Evolutionary conservation across 345 rosid species (phyloP).

Genomic region (Carallia brachiata): DNA sequence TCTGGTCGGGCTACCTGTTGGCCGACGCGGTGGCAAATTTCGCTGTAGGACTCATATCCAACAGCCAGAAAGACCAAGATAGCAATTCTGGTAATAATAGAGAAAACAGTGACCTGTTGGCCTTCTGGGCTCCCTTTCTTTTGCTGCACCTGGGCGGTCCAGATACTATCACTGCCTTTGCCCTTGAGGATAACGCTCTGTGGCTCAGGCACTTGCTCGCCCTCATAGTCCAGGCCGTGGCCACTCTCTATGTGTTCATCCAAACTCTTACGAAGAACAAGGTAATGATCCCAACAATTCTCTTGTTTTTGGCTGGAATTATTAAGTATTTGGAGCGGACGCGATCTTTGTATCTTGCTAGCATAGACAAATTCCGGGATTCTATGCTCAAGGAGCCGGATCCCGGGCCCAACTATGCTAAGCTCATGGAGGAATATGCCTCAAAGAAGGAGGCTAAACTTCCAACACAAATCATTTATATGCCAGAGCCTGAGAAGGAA

Average conservation of each 20-base stretch:
- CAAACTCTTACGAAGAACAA: constrained; percentile 27
- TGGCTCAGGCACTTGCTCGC: constrained; percentile 60
- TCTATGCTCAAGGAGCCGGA: constrained; percentile 57
- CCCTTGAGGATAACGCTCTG: constrained; percentile 69
- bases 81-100: not conserved
- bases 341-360: constrained; percentile 50
- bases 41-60: constrained; percentile 54
- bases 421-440: constrained; percentile 63
- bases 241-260: constrained; percentile 45
- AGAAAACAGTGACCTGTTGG: constrained; percentile 36
- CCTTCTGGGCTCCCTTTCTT: constrained; percentile 74
- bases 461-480: constrained; percentile 35
- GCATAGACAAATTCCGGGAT: constrained; percentile 53
- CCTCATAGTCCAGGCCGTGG: constrained; percentile 40
- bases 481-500: constrained; percentile 47
- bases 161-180: constrained; percentile 60
- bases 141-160: constrained; percentile 68
- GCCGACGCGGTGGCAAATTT: constrained; percentile 64
- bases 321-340: constrained; percentile 65
- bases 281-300: constrained; percentile 30
- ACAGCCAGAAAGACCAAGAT: constrained; percentile 12
- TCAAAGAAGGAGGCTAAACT: constrained; percentile 43
- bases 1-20: constrained; percentile 58
- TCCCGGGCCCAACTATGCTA: constrained; percentile 58
- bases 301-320: constrained; percentile 50